Evolutionary conservation across 2,329 filamentous ascomycete species (phyloP).

Genomic region (Acrocalymma vagum): DNA sequence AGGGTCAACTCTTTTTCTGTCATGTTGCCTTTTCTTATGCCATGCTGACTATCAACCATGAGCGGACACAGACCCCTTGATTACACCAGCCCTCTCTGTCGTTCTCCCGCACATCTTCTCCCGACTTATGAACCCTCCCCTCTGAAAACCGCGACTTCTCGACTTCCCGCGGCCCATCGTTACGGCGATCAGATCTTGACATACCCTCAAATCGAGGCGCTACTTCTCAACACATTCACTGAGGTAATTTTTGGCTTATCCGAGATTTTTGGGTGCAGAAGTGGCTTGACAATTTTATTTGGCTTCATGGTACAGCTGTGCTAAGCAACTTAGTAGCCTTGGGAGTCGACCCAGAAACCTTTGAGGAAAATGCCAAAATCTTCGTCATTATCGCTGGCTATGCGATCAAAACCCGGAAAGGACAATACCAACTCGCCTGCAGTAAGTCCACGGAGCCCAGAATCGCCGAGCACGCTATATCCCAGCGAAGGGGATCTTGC

Average conservation of each 20-base stretch:
- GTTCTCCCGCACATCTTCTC: conserved; percentile 16
- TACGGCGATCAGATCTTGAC: conserved; percentile 20
- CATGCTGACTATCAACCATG: conserved; percentile 42
- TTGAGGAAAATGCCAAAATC: conserved; percentile 50
- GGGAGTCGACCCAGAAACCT: conserved; percentile 33
- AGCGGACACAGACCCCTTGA: conserved; percentile 32
- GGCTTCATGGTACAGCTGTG: conserved; percentile 21
- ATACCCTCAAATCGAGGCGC: conserved; percentile 22
- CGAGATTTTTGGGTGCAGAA: conserved; percentile 9
- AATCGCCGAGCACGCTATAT: conserved; percentile 33
- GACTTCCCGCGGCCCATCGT: conserved; percentile 25
- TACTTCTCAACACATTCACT: conserved; percentile 21
- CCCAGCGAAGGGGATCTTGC: conserved; percentile 31
- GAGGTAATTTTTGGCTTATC: conserved; percentile 41
- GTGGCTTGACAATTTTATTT: conserved; percentile 2
- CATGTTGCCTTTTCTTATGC: conserved; percentile 13
- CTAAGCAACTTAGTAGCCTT: conserved; percentile 36
- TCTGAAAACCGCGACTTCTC: conserved; percentile 23
- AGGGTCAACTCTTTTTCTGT: too few relatives aligned
- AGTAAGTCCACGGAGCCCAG: conserved; percentile 45
- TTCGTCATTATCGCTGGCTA: conserved; percentile 46
- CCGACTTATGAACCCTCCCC: conserved; percentile 37
- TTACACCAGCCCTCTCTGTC: conserved; percentile 22
- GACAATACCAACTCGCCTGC: conserved; percentile 33
- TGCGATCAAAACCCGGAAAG: conserved; percentile 41